Evolutionary conservation across 805 yeast species (phyloP).

Genomic region (Kregervanrija pseudodelftensis): DNA sequence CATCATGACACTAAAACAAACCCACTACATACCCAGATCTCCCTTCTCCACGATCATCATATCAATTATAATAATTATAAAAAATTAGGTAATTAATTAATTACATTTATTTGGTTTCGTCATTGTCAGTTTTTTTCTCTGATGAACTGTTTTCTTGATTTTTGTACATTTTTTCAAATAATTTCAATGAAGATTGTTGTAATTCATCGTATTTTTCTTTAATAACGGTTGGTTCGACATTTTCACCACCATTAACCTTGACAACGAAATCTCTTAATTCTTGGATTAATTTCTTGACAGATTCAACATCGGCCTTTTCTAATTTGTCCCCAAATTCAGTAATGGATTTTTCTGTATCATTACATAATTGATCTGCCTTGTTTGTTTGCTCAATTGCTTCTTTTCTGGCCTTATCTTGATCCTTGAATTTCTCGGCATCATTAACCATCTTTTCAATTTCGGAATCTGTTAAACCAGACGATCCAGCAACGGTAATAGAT

Average conservation of each 20-base stretch:
- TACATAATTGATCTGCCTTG: constrained; percentile 68
- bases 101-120: too few relatives aligned
- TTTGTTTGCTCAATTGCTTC: constrained; percentile 67
- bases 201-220: constrained; percentile 69
- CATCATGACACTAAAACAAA: too few relatives aligned
- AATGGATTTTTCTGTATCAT: constrained; percentile 85
- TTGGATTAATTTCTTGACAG: constrained; percentile 45
- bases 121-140: too few relatives aligned
- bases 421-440: constrained; percentile 60
- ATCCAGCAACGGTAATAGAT: constrained; percentile 66
- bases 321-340: constrained; percentile 63
- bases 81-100: too few relatives aligned
- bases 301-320: constrained; percentile 41
- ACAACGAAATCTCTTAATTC: constrained; percentile 60
- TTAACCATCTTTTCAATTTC: constrained; percentile 58
- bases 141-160: constrained; percentile 19
- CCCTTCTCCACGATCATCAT: too few relatives aligned
- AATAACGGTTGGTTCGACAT: constrained; percentile 47
- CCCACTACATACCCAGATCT: too few relatives aligned
- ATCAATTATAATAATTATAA: too few relatives aligned
- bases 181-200: constrained; percentile 67
- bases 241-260: constrained; percentile 46
- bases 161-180: constrained; percentile 63
- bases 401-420: constrained; percentile 50
- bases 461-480: constrained; percentile 60